phyloP scores from a whole-genome alignment of 2,329 filamentous ascomycete species.

The Ophiostoma ulmi region DNA sequence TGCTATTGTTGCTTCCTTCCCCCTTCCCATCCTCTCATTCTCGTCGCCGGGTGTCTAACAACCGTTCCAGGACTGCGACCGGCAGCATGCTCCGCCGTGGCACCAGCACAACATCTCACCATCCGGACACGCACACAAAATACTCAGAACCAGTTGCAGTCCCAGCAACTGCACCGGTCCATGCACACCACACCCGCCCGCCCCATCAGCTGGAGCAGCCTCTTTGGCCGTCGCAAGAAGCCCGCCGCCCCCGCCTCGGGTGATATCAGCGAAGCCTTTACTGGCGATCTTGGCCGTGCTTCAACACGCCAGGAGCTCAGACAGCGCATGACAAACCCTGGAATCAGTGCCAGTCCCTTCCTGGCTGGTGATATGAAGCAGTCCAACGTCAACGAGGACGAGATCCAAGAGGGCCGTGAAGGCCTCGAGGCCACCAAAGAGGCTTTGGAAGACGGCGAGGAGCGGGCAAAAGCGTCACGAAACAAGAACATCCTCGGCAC shows the following conservation, averaged over 20 bases:
- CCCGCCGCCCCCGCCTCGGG: constrained; percentile 8
- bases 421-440: constrained; percentile 12
- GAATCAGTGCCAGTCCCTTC: constrained; percentile 50
- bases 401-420: constrained; percentile 28
- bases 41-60: not conserved
- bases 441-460: constrained; percentile 7
- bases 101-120: constrained; percentile 15
- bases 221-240: constrained; percentile 32
- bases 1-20: not conserved
- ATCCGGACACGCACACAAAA: constrained; percentile 17
- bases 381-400: constrained; percentile 39
- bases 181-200: constrained; percentile 25
- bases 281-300: constrained; percentile 32
- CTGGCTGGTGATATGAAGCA: constrained; percentile 53
- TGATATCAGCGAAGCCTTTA: constrained; percentile 20
- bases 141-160: not conserved
- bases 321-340: constrained; percentile 42
- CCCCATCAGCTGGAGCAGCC: constrained; percentile 23
- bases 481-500: constrained; percentile 28
- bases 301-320: constrained; percentile 38
- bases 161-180: constrained; percentile 3
- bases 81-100: constrained; percentile 14
- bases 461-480: not conserved
- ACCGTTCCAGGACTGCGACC: constrained; percentile 19
- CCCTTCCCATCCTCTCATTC: not conserved